A percentile compares a stretch with the other conserved stretches of the same genome.
phyloP scores from a whole-genome alignment of 148 eudicot species.

The Limonium bicolor region DNA sequence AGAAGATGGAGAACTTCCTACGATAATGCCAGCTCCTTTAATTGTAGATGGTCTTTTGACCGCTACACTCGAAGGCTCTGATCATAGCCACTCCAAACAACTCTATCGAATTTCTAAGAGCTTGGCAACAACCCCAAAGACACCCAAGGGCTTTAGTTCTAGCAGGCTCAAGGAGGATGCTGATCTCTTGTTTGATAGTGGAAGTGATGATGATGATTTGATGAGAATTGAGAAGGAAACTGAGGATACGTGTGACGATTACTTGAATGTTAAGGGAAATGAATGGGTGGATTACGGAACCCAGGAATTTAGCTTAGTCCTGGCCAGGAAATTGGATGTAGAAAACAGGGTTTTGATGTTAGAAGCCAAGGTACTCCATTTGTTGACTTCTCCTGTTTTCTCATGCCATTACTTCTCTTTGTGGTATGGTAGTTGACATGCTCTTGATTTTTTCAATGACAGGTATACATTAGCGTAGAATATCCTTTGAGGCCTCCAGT shows the following conservation, averaged over 20 bases:
- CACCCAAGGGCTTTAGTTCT: conserved; percentile 47
- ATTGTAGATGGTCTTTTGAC: conserved; percentile 18
- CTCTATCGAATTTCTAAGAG: conserved; percentile 45
- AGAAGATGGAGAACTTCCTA: conserved; percentile 97
- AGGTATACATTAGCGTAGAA: conserved; percentile 73
- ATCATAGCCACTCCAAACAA: conserved; percentile 29
- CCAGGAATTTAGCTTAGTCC: conserved; percentile 38
- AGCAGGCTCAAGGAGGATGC: conserved; percentile 53
- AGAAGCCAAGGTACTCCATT: conserved; percentile 54
- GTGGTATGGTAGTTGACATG: neutral
- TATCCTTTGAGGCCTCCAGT: conserved; percentile 90
- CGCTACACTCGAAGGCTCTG: conserved; percentile 25
- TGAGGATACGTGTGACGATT: conserved; percentile 10
- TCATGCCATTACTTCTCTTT: neutral
- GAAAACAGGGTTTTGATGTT: conserved; percentile 35
- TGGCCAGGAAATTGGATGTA: conserved; percentile 22
- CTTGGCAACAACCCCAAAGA: conserved; percentile 26
- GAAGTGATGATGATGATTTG: conserved; percentile 63
- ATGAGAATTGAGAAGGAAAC: conserved; percentile 23
- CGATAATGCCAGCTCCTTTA: conserved; percentile 19
- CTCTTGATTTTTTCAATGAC: conserved; percentile 12
- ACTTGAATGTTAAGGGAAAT: conserved; percentile 8
- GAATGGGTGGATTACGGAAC: conserved; percentile 52
- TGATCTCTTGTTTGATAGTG: conserved; percentile 58
- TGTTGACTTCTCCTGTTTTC: conserved; percentile 1